Percentiles rank a stretch among this genome's conserved stretches.
Conservation (phyloP, 768 basidiomycete genomes). For the Phanerodontia chrysosporium region DNA sequence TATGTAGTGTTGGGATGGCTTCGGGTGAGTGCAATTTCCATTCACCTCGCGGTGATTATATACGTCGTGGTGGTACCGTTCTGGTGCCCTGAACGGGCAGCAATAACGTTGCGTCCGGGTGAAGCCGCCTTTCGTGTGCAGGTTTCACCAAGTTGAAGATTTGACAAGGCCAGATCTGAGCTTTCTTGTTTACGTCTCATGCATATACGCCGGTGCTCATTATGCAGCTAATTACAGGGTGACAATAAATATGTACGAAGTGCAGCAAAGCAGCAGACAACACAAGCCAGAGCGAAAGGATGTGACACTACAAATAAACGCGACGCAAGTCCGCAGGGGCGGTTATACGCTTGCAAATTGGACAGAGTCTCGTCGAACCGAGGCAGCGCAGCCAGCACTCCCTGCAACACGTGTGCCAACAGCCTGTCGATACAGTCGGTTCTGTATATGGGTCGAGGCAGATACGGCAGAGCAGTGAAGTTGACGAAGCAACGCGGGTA, state of each 20-base stretch:
- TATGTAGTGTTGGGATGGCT: slow-evolving; percentile 1
- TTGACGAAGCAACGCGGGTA: slow-evolving; percentile 35
- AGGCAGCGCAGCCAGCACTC: slow-evolving; percentile 85
- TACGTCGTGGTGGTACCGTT: slow-evolving; percentile 58
- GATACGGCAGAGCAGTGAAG: slow-evolving; percentile 60
- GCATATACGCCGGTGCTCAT: slow-evolving; percentile 11
- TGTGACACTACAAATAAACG: slow-evolving; percentile 53
- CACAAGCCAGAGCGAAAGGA: neutral
- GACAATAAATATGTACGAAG: neutral
- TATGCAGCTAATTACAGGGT: neutral
- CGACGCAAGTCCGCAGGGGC: slow-evolving; percentile 69
- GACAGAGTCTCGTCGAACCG: slow-evolving; percentile 77
- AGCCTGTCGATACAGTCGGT: slow-evolving; percentile 77
- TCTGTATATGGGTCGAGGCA: slow-evolving; percentile 77
- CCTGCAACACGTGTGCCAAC: slow-evolving; percentile 84
- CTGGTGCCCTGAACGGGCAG: slow-evolving; percentile 18
- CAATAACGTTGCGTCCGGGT: neutral
- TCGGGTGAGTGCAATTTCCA: neutral
- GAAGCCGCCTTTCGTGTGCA: slow-evolving; percentile 41
- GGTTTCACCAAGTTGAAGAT: slow-evolving; percentile 62
- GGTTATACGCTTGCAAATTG: slow-evolving; percentile 86
- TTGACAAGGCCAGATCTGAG: slow-evolving; percentile 90
- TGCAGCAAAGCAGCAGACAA: neutral
- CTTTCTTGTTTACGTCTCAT: slow-evolving; percentile 12
- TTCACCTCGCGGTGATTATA: slow-evolving; percentile 48